A percentile compares a stretch with the other conserved stretches of the same genome.
phyloP scores from a whole-genome alignment of 176 grass and related monocot species.

The Lolium multiflorum region DNA sequence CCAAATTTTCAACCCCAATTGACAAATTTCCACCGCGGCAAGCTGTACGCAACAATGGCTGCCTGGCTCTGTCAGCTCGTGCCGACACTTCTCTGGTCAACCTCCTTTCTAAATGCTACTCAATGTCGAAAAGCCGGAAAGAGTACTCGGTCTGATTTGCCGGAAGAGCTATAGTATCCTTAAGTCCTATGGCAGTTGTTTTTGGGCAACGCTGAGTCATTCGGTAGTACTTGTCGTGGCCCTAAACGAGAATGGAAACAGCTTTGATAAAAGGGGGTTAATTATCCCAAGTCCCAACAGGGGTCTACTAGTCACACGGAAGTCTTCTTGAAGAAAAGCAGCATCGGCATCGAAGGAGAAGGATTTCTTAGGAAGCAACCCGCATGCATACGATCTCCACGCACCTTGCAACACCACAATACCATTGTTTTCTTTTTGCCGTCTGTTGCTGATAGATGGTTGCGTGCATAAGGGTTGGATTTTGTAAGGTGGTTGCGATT shows the following conservation, averaged over 20 bases:
- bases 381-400: constrained; percentile 29
- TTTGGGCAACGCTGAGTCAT: constrained; percentile 20
- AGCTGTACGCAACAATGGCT: not conserved
- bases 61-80: too few relatives aligned
- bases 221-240: not conserved
- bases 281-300: not conserved
- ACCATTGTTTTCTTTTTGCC: not conserved
- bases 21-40: not conserved
- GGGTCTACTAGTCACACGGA: not conserved
- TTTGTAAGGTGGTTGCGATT: constrained; percentile 30
- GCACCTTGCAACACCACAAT: constrained; percentile 16
- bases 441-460: not conserved
- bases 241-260: not conserved
- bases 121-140: too few relatives aligned
- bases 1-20: not conserved
- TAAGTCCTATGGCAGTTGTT: not conserved
- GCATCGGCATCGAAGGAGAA: constrained; percentile 27
- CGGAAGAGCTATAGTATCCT: not conserved
- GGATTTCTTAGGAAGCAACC: constrained; percentile 42
- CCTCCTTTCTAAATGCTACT: too few relatives aligned
- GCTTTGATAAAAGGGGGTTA: not conserved
- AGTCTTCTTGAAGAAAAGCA: not conserved
- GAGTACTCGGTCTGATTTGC: not conserved
- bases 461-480: not conserved
- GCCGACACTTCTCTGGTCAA: too few relatives aligned